phyloP scores from a whole-genome alignment of 495 filamentous ascomycete genomes.

The Hypoxylon trugodes region DNA sequence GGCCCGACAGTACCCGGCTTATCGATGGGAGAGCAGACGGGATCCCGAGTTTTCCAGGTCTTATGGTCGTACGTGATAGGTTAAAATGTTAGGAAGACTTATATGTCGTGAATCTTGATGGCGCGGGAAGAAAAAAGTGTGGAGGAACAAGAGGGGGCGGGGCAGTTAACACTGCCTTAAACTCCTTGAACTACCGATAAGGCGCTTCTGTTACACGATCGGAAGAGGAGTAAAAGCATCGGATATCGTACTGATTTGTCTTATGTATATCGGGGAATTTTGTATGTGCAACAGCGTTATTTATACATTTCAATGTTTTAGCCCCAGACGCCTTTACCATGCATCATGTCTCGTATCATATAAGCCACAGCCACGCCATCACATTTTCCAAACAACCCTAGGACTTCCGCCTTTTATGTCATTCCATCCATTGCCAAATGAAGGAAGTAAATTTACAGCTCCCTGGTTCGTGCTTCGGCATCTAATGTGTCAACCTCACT shows the following conservation, averaged over 20 bases:
- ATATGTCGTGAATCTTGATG: too few relatives aligned
- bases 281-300: background rate
- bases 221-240: too few relatives aligned
- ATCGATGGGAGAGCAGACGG: slow-evolving; percentile 60
- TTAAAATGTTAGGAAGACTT: too few relatives aligned
- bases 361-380: background rate
- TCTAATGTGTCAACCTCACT: slow-evolving; percentile 50
- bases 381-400: background rate
- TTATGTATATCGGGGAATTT: background rate
- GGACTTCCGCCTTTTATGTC: too few relatives aligned
- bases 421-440: too few relatives aligned
- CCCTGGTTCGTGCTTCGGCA: slow-evolving; percentile 48
- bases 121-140: too few relatives aligned
- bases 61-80: slow-evolving; percentile 55
- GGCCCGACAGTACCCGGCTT: slow-evolving; percentile 49
- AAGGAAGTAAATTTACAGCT: slow-evolving; percentile 42
- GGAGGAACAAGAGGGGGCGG: too few relatives aligned
- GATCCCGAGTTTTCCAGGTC: slow-evolving; percentile 55
- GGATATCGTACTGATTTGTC: too few relatives aligned
- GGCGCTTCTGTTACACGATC: too few relatives aligned
- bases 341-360: background rate
- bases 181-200: too few relatives aligned
- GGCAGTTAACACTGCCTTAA: too few relatives aligned
- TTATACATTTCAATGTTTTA: background rate
- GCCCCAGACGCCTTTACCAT: slow-evolving; percentile 3